Percentiles rank a stretch among this genome's conserved stretches.
These are phyloP conservation scores for Pythium myriotylum DNA, from an alignment of 352 stramenopile genomes.

Conservation along the genomic window DNA sequence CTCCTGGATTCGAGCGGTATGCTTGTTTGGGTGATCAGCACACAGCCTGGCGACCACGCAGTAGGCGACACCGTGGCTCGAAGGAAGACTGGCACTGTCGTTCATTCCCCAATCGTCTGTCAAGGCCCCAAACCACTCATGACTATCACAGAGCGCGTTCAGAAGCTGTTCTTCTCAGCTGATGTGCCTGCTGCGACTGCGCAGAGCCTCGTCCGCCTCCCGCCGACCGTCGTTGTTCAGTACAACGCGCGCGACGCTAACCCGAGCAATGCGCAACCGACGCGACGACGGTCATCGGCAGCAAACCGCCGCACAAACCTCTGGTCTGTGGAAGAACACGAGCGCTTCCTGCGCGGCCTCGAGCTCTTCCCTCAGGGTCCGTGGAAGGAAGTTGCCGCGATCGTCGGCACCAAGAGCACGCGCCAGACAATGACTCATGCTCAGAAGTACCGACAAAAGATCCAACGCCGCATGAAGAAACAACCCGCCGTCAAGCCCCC, in stretches of 20 bases:
- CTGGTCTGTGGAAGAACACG: conserved; percentile 56
- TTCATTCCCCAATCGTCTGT: not conserved
- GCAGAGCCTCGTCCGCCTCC: conserved; percentile 7
- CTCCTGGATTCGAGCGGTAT: no score
- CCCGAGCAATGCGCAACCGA: not conserved
- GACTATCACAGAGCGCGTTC: conserved; percentile 7
- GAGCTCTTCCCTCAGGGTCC: conserved; percentile 48
- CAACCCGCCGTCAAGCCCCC: no score
- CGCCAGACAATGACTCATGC: conserved; percentile 60
- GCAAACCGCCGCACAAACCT: conserved; percentile 16
- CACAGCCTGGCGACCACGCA: no score
- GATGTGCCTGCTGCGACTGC: not conserved
- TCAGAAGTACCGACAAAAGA: conserved; percentile 47
- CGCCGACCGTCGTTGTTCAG: conserved; percentile 12
- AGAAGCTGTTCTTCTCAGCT: conserved; percentile 10
- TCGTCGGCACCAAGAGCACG: conserved; percentile 47
- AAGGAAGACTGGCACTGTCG: not conserved
- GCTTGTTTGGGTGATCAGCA: no score
- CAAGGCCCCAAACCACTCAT: not conserved
- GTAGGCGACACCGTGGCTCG: no score
- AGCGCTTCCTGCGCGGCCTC: conserved; percentile 49
- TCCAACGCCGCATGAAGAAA: conserved; percentile 3
- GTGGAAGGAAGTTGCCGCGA: conserved; percentile 51
- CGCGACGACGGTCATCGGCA: not conserved
- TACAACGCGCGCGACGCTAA: conserved; percentile 1